These are phyloP conservation scores for Jasminum sambac DNA, from an alignment of 257 asterid species.

Conservation along the genomic window DNA sequence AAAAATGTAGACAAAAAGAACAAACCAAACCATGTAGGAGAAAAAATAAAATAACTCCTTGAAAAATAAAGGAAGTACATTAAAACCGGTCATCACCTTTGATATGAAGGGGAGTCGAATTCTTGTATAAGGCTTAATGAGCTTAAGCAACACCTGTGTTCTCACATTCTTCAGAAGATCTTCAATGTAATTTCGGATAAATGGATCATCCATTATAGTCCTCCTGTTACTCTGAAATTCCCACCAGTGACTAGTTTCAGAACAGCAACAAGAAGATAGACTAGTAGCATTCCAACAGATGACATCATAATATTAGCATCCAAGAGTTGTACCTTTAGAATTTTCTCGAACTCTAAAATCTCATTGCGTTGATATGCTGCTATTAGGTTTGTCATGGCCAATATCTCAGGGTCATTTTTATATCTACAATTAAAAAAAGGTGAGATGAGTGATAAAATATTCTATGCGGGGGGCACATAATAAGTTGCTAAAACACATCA, in stretches of 20 bases:
- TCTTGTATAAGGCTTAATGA: constrained; percentile 96
- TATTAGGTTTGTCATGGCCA: constrained; percentile 95
- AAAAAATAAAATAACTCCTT: not conserved
- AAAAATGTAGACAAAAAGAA: constrained; percentile 12
- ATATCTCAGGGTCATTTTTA: constrained; percentile 93
- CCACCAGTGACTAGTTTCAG: constrained; percentile 10
- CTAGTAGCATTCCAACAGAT: constrained; percentile 17
- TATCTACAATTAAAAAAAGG: constrained; percentile 46
- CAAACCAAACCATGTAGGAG: not conserved
- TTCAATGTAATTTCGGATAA: constrained; percentile 93
- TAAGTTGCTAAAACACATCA: constrained; percentile 22
- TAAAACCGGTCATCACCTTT: constrained; percentile 45
- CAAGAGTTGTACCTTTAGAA: constrained; percentile 63
- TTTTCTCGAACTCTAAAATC: constrained; percentile 92
- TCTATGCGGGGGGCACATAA: not conserved
- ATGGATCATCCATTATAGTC: constrained; percentile 98
- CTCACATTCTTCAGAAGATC: constrained; percentile 97
- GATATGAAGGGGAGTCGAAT: constrained; percentile 95
- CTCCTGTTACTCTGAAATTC: constrained; percentile 83
- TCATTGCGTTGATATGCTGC: constrained; percentile 98
- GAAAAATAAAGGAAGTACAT: constrained; percentile 9
- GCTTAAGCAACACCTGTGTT: constrained; percentile 95
- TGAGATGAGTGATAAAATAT: constrained; percentile 5
- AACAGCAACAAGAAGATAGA: constrained; percentile 10
- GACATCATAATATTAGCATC: constrained; percentile 11